These are phyloP conservation scores for Setaria italica DNA, from an alignment of 202 grass and related monocot species.

Conservation along the genomic window DNA sequence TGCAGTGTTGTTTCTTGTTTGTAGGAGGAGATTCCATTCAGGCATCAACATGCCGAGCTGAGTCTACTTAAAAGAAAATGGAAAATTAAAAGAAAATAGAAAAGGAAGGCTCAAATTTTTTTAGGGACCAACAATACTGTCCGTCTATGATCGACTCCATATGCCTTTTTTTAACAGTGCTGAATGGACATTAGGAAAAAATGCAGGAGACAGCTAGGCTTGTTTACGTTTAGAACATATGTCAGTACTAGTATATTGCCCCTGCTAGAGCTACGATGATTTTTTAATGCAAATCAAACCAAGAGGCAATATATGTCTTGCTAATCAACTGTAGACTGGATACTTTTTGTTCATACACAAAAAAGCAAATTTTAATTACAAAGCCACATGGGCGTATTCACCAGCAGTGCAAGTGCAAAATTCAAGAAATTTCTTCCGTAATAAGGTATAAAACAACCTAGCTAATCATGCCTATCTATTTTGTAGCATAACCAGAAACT, in stretches of 20 bases:
- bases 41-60: constrained; percentile 16
- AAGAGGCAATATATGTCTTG: too few relatives aligned
- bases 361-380: too few relatives aligned
- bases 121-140: neutral
- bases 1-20: neutral
- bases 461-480: too few relatives aligned
- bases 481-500: too few relatives aligned
- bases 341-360: too few relatives aligned
- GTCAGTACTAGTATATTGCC: neutral
- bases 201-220: neutral
- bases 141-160: neutral
- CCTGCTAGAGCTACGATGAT: too few relatives aligned
- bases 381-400: too few relatives aligned
- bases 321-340: too few relatives aligned
- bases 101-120: neutral
- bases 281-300: too few relatives aligned
- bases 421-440: too few relatives aligned
- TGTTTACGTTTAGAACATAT: constrained; percentile 1
- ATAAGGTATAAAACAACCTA: too few relatives aligned
- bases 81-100: neutral
- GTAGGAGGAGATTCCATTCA: constrained; percentile 18
- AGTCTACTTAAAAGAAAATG: neutral
- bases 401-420: too few relatives aligned
- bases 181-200: neutral
- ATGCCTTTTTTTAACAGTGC: neutral